phyloP scores from a whole-genome alignment of 768 basidiomycete genomes.

The Tylopilus balloui region DNA sequence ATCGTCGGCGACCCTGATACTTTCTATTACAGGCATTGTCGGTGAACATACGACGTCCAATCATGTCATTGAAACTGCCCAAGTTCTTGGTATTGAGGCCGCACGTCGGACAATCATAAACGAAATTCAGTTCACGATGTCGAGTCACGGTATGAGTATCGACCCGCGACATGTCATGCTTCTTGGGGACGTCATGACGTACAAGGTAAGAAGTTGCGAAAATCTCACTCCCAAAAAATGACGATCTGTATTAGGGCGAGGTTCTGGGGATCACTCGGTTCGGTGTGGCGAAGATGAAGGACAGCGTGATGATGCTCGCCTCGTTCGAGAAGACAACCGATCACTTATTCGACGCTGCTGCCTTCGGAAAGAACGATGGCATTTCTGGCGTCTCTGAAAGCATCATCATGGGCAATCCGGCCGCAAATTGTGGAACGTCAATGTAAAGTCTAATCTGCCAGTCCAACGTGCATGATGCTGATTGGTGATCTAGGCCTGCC shows the following conservation, averaged over 20 bases:
- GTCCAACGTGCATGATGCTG: conserved; percentile 1
- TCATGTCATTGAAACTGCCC: conserved; percentile 92
- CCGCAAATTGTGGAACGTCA: conserved; percentile 90
- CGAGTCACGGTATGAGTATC: conserved; percentile 95
- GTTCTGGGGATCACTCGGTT: conserved; percentile 98
- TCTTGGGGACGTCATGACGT: conserved; percentile 97
- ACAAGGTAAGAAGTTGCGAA: conserved; percentile 59
- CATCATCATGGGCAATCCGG: conserved; percentile 98
- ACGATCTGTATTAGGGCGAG: conserved; percentile 63
- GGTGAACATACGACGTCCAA: conserved; percentile 93
- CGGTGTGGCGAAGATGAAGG: conserved; percentile 99
- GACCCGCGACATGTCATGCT: conserved; percentile 99
- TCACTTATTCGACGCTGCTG: conserved; percentile 96
- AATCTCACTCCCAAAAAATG: neutral
- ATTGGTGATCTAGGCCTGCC: conserved; percentile 31
- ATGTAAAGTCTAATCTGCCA: conserved; percentile 53
- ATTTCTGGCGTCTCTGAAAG: conserved; percentile 98
- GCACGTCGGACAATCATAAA: conserved; percentile 92
- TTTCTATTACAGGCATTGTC: conserved; percentile 62
- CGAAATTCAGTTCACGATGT: conserved; percentile 97
- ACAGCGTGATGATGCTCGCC: conserved; percentile 97
- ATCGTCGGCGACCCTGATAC: neutral
- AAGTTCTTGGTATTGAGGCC: conserved; percentile 97
- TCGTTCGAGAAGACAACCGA: conserved; percentile 99
- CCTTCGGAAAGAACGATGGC: conserved; percentile 90